A percentile compares a stretch with the other conserved stretches of the same genome.
These are phyloP conservation scores for Phytophthora crassamura DNA, from an alignment of 352 stramenopile genomes.

Conservation along the genomic window DNA sequence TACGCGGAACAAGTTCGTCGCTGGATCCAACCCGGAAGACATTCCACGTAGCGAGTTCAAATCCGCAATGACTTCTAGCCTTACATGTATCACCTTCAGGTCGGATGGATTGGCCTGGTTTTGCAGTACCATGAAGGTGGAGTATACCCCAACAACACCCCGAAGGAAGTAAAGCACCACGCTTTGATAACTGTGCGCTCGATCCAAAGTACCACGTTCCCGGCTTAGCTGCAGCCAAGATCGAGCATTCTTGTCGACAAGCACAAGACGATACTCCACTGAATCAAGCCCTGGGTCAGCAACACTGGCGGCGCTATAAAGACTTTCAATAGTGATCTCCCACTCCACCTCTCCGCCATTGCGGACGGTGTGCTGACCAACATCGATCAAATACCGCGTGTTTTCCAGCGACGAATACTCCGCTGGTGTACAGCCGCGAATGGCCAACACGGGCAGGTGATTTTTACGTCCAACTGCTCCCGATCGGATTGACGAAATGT, in stretches of 20 bases:
- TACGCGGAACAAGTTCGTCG: constrained; percentile 87
- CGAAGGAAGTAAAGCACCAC: constrained; percentile 86
- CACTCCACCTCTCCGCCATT: constrained; percentile 89
- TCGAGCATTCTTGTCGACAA: constrained; percentile 75
- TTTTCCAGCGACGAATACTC: constrained; percentile 86
- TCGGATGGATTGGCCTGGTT: constrained; percentile 84
- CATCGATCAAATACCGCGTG: constrained; percentile 87
- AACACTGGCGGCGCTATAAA: constrained; percentile 51
- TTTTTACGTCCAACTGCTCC: constrained; percentile 46
- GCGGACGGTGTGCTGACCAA: constrained; percentile 87
- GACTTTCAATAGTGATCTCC: constrained; percentile 88
- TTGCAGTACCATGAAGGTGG: constrained; percentile 87
- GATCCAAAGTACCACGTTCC: constrained; percentile 79
- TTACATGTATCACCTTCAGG: constrained; percentile 88
- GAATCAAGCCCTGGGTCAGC: constrained; percentile 51
- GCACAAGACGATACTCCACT: constrained; percentile 79
- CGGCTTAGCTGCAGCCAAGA: constrained; percentile 86
- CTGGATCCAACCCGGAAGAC: constrained; percentile 69
- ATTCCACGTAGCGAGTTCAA: constrained; percentile 85
- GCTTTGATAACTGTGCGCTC: constrained; percentile 80
- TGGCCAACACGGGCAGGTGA: constrained; percentile 62
- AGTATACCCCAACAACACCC: constrained; percentile 84
- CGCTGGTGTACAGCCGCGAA: constrained; percentile 84
- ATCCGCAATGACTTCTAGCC: constrained; percentile 87
- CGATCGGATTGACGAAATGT: constrained; percentile 71